These are phyloP conservation scores for Amylocarpus encephaloides DNA, from an alignment of 2,329 filamentous ascomycete genomes.

Conservation along the genomic window DNA sequence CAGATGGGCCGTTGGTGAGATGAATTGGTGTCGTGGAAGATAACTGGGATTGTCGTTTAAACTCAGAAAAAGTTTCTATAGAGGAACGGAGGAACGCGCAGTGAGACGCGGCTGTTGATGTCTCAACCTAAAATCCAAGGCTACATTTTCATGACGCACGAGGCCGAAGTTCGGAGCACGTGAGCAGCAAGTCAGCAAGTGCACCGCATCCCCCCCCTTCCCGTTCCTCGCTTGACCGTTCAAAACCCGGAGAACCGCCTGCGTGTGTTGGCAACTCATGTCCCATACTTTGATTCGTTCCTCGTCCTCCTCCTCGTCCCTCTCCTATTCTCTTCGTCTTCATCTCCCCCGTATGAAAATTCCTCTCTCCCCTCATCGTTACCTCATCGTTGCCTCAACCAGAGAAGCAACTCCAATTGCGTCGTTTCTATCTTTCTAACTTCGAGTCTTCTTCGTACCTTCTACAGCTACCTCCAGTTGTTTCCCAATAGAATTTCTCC, in stretches of 20 bases:
- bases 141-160: background rate
- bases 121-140: too few species aligned
- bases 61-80: too few species aligned
- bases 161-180: background rate
- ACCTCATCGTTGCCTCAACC: background rate
- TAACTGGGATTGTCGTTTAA: too few species aligned
- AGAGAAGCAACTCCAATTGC: background rate
- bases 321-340: background rate
- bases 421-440: background rate
- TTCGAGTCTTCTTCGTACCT: too few species aligned
- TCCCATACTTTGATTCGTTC: background rate
- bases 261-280: conserved; percentile 1
- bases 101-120: too few species aligned
- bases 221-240: background rate
- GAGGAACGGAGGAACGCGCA: background rate
- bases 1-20: too few species aligned
- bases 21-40: too few species aligned
- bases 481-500: background rate
- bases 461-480: background rate
- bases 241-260: background rate
- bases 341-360: background rate
- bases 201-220: background rate
- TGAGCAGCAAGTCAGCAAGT: too few species aligned
- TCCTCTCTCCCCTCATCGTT: background rate
- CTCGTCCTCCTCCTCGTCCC: conserved; percentile 2